These are phyloP conservation scores for Jacaranda copaia DNA, from an alignment of 257 asterid genomes.

Conservation along the genomic window DNA sequence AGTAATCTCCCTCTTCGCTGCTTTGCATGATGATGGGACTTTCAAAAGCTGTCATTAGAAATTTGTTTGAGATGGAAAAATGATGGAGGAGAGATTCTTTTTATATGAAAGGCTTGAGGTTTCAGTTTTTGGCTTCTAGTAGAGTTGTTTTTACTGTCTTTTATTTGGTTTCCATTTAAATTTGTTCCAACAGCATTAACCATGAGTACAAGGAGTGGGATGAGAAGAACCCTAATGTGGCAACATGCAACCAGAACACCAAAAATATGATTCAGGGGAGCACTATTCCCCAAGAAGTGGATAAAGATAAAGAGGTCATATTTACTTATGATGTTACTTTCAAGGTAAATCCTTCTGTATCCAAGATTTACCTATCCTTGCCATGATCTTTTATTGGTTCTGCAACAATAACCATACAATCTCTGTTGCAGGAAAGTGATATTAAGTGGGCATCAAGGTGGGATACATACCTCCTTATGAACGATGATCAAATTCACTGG, in stretches of 20 bases:
- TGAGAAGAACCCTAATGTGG: constrained; percentile 79
- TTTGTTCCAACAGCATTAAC: constrained; percentile 63
- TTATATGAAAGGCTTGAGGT: not conserved
- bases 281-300: constrained; percentile 87
- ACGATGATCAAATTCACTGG: constrained; percentile 95
- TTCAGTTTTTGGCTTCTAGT: not conserved
- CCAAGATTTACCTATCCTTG: not conserved
- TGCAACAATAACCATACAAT: not conserved
- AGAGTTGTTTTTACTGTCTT: constrained; percentile 11
- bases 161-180: constrained; percentile 20
- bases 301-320: constrained; percentile 64
- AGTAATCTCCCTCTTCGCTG: not conserved
- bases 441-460: constrained; percentile 95
- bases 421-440: constrained; percentile 65
- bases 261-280: constrained; percentile 71
- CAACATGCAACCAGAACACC: constrained; percentile 82
- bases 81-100: not conserved
- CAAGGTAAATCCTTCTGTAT: constrained; percentile 51
- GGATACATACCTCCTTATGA: constrained; percentile 96
- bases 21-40: constrained; percentile 23
- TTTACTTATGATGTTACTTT: constrained; percentile 81
- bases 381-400: constrained; percentile 23
- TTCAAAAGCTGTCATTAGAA: not conserved
- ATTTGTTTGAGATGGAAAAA: constrained; percentile 12
- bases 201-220: constrained; percentile 88